Evolutionary conservation across 768 basidiomycete species (phyloP), one percentile per base, ranked within the genome.

Genomic region (Tricholoma saponaceum): DNA sequence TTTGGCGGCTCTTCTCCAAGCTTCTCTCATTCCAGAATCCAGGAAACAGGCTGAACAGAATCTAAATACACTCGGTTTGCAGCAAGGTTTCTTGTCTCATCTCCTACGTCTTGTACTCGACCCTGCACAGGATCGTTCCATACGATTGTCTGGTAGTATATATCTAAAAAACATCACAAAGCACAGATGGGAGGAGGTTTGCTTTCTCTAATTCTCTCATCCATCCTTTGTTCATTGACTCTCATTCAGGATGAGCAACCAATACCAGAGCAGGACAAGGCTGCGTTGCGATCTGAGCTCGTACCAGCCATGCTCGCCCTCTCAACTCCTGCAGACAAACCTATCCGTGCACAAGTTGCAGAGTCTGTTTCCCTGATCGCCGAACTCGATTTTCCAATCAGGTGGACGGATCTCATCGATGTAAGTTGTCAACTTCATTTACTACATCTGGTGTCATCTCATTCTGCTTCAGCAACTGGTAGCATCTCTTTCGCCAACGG

Each of bases 351-450:
- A 1, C 95, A 98, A 72, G 83, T 98, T 32, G 95, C 94, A 14
- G 95, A 99, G 73, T 84, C 94, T 9, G 89, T 98, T 30, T 87
- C 95, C 7, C 82, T 95, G 63, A 89, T 98, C 67, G 95, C 97
- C 13, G 85, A 88, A 62, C 79, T 87, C 23, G 97, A 99, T 75
- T 99, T 98, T 69, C 97, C 97, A 9, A 71, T 77, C 14, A 83
- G 83, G 62, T 99, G 97, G 97, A 79, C 83, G 16, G 85, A 89
- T 73, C 82, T 98, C 59, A 86, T 97, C 64, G 89, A 94, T 75
- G 95, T 97, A 70, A 69, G 93, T 53, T n/a, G 16, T 58, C 23
- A 56, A 9, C 6, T n/a, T 22, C 37, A 23, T 49, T 5, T 35
- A 41, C 50, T n/a, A 13, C 25, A 2, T 51, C 16, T 16, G 26